Evolutionary conservation across 768 basidiomycete genomes (phyloP).

Genomic region (Lenzites betulinus): DNA sequence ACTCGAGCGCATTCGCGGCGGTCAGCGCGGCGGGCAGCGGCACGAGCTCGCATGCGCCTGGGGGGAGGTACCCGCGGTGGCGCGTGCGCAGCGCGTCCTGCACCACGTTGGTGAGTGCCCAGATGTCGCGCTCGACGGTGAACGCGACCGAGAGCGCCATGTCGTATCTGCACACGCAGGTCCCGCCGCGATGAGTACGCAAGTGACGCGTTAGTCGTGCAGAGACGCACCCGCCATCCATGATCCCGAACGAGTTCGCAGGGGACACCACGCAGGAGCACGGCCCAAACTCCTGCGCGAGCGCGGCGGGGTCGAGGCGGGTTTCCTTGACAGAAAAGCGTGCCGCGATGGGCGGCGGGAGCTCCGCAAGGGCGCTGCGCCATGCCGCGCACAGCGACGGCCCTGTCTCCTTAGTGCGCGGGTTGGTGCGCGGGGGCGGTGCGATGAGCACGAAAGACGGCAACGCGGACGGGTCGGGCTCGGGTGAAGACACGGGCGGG

Average conservation of each 20-base stretch:
- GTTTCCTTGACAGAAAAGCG: constrained; percentile 14
- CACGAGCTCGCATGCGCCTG: constrained; percentile 21
- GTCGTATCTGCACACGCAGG: constrained; percentile 15
- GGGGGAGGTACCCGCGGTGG: constrained; percentile 23
- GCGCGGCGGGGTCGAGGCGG: constrained; percentile 2
- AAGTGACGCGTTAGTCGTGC: too few relatives aligned
- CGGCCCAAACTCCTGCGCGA: constrained; percentile 12
- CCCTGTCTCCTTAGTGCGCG: background rate
- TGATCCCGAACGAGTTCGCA: constrained; percentile 27
- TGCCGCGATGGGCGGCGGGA: constrained; percentile 3
- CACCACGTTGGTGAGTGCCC: constrained; percentile 21
- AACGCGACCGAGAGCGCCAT: constrained; percentile 22
- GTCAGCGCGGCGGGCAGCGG: constrained; percentile 18
- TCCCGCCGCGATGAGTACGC: background rate
- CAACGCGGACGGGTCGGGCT: constrained; percentile 8
- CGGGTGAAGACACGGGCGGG: background rate
- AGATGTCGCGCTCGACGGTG: constrained; percentile 15
- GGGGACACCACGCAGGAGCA: constrained; percentile 26
- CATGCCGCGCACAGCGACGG: constrained; percentile 14
- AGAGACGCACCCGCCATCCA: constrained; percentile 24
- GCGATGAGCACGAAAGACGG: constrained; percentile 11
- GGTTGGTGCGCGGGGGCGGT: constrained; percentile 2
- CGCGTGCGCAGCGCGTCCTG: constrained; percentile 13
- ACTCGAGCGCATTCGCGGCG: constrained; percentile 17
- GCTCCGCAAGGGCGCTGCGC: constrained; percentile 5